Evolutionary conservation across 805 yeast genomes (phyloP), one percentile per base, ranked within the genome.

Genomic region (Wickerhamiella lipophila): DNA sequence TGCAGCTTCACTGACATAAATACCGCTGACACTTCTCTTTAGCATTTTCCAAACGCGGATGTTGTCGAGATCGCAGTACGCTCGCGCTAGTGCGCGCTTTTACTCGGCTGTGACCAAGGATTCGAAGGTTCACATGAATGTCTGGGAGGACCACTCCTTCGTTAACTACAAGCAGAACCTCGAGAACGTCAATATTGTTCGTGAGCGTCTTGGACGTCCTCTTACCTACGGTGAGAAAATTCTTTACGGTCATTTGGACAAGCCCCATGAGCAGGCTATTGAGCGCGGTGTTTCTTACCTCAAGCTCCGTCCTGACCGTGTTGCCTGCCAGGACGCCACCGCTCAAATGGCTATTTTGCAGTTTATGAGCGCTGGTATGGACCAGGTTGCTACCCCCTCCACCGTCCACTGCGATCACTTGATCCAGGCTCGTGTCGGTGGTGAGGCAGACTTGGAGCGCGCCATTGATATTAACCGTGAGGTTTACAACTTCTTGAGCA

Each of bases 301-400:
- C 68, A 89, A 89, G 71, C 76, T 89, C 65, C 81, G 94, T 71
- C 97, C 97, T 49, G 97, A 88, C 68, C 79, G 97, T 68, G 96
- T 89, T 53, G 96, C 96, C 45, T 87, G 95, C 83, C 97, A 88
- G 74, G 97, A 88, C 74, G 97, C 97, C 51, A 86, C 96, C 51
- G 96, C 96, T 51, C 97, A 88, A 74, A 88, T 88, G 97, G 96
- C 96, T 50, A 77, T 88, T 59, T 73, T 88, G 63, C 97, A 88
- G 73, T 88, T 88, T 68, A 87, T 87, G 94, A 83, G 95, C 53
- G 94, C 95, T 59, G 95, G 94, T 62, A 72, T 87, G 78, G 81
- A 84, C 54, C 76, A 78, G 64, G 94, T 88, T 47, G 94, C 94
- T 50, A 89, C 89, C 55, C 96, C 96, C 49, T 85, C 88, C 54